Evolutionary conservation across 1,284 basidiomycete species (phyloP).

Genomic region (Flammula alnicola): DNA sequence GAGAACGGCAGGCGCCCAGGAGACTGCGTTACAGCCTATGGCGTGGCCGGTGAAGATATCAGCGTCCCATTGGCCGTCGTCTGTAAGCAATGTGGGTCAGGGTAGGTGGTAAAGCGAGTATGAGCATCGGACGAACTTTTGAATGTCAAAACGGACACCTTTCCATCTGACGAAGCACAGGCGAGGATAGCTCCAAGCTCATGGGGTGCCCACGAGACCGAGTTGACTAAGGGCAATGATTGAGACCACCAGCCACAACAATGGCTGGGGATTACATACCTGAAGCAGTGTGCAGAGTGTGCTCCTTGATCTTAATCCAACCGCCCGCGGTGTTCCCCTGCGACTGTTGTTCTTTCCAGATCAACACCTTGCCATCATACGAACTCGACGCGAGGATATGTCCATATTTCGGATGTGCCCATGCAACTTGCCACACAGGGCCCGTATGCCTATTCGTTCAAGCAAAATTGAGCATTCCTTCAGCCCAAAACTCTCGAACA

Average conservation of each 20-base stretch:
- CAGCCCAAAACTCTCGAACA: constrained; percentile 1
- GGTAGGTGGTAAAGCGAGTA: neutral
- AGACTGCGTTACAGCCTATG: constrained; percentile 96
- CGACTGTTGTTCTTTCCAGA: constrained; percentile 90
- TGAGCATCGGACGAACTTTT: constrained; percentile 69
- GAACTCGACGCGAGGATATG: constrained; percentile 97
- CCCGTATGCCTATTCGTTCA: constrained; percentile 81
- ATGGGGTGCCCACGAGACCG: constrained; percentile 97
- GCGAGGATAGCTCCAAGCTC: constrained; percentile 97
- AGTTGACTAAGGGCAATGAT: constrained; percentile 74
- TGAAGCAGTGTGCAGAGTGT: constrained; percentile 91
- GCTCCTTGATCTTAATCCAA: constrained; percentile 98
- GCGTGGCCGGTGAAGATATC: constrained; percentile 96
- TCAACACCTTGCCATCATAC: constrained; percentile 97
- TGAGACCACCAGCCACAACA: constrained; percentile 6
- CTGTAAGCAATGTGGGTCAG: constrained; percentile 48
- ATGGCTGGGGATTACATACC: constrained; percentile 51
- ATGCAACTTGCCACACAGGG: constrained; percentile 98
- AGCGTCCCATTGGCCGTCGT: constrained; percentile 96
- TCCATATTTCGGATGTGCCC: constrained; percentile 98
- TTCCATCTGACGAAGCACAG: constrained; percentile 98
- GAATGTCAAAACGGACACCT: constrained; percentile 95
- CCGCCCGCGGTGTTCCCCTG: constrained; percentile 58
- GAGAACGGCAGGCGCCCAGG: constrained; percentile 94
- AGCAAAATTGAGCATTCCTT: neutral